Evolutionary conservation across 768 basidiomycete species (phyloP).

Genomic region (Xanthoconium purpureum): DNA sequence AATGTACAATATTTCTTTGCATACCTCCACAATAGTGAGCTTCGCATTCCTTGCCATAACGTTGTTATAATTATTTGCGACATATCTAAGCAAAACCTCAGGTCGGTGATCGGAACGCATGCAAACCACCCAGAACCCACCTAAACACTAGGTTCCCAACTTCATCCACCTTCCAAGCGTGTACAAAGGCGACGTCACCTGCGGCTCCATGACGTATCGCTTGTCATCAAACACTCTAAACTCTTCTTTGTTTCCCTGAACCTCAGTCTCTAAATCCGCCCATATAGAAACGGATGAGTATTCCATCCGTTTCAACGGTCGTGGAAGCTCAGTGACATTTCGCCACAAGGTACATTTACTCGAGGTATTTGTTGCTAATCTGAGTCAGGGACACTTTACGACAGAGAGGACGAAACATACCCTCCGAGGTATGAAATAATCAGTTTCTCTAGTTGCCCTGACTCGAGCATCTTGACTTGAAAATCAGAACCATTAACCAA

Average conservation of each 20-base stretch:
- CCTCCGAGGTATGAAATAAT: constrained; percentile 87
- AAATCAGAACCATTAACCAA: neutral
- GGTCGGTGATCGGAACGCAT: neutral
- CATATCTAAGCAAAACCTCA: constrained; percentile 49
- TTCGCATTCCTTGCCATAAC: constrained; percentile 86
- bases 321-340: constrained; percentile 75
- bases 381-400: neutral
- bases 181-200: constrained; percentile 78
- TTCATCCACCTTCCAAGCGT: constrained; percentile 90
- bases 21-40: constrained; percentile 82
- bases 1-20: constrained; percentile 5
- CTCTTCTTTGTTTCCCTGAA: constrained; percentile 73
- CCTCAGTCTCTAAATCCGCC: constrained; percentile 60
- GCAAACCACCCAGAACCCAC: constrained; percentile 35
- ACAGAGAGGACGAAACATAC: constrained; percentile 33
- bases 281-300: constrained; percentile 75
- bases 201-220: constrained; percentile 71
- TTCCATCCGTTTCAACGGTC: constrained; percentile 68
- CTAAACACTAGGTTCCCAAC: constrained; percentile 86
- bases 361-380: constrained; percentile 77
- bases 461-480: constrained; percentile 40
- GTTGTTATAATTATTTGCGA: constrained; percentile 79
- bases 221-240: constrained; percentile 68
- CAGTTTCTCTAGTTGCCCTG: constrained; percentile 73
- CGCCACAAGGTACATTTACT: constrained; percentile 72